These are phyloP conservation scores for Syzygium aqueum DNA, from an alignment of 345 rosid species.

Conservation along the genomic window DNA sequence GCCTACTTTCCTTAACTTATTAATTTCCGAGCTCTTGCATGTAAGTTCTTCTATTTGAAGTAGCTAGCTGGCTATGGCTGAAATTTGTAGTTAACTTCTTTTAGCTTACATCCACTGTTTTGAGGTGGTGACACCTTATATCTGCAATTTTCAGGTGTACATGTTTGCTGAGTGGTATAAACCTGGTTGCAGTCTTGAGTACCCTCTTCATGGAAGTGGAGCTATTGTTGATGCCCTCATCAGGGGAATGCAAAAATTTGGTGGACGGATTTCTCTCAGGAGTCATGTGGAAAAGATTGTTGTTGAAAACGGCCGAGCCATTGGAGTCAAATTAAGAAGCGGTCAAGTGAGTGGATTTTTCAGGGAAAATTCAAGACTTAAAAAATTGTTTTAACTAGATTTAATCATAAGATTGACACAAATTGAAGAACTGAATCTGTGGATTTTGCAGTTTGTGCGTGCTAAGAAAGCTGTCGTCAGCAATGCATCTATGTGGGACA, in stretches of 20 bases:
- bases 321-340: constrained; percentile 69
- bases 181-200: constrained; percentile 77
- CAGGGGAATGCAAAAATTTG: constrained; percentile 75
- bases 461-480: constrained; percentile 89
- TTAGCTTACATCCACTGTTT: neutral
- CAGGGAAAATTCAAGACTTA: neutral
- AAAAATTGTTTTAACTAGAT: neutral
- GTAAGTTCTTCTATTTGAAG: neutral
- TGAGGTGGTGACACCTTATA: neutral
- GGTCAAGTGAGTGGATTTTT: constrained; percentile 65
- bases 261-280: constrained; percentile 58
- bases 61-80: neutral
- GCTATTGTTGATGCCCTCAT: constrained; percentile 80
- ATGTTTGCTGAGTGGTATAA: constrained; percentile 99
- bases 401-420: neutral
- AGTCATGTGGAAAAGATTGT: constrained; percentile 78
- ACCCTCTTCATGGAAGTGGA: constrained; percentile 81
- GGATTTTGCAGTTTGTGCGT: constrained; percentile 49
- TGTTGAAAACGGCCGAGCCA: constrained; percentile 66
- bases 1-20: neutral
- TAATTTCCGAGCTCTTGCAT: neutral
- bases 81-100: neutral
- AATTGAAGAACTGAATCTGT: neutral
- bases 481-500: constrained; percentile 96
- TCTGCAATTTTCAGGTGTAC: constrained; percentile 51